These are phyloP conservation scores for Neofusicoccum sp. DNA, from an alignment of 2,329 filamentous ascomycete genomes.

Conservation along the genomic window DNA sequence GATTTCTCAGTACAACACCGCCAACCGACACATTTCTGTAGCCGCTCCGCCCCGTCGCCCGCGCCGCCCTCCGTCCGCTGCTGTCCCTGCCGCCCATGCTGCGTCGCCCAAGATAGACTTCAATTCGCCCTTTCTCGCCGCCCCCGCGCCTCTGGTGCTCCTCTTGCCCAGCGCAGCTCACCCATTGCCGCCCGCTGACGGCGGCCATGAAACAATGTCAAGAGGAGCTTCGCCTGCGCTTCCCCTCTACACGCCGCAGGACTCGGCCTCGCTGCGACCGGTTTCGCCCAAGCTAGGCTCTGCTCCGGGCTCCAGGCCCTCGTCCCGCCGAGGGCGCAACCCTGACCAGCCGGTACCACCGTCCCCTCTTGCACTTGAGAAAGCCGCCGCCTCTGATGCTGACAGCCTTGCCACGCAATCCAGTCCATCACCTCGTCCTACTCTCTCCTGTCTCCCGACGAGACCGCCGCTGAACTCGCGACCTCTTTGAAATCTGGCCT, in stretches of 20 bases:
- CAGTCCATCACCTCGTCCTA: conserved; percentile 51
- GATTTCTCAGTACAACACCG: conserved; percentile 58
- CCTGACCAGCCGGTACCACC: conserved; percentile 19
- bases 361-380: conserved; percentile 29
- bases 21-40: conserved; percentile 42
- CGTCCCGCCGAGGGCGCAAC: conserved; percentile 29
- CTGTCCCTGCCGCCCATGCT: conserved; percentile 5
- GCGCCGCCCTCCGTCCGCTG: not conserved
- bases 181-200: not conserved
- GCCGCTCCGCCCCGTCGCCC: not conserved
- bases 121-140: conserved; percentile 10
- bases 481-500: conserved; percentile 85
- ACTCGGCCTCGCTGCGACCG: conserved; percentile 27
- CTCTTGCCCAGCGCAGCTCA: not conserved
- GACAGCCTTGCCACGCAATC: conserved; percentile 14
- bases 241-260: conserved; percentile 54
- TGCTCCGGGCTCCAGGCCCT: conserved; percentile 21
- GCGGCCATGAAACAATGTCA: conserved; percentile 59
- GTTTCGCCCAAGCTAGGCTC: conserved; percentile 26
- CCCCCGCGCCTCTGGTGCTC: not conserved
- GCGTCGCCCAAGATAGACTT: not conserved
- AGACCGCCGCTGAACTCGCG: conserved; percentile 72
- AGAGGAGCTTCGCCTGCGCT: conserved; percentile 58
- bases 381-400: not conserved
- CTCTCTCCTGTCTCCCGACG: conserved; percentile 68